Evolutionary conservation across 345 rosid genomes (phyloP), one percentile per base, ranked within the genome.

Genomic region (Brassica carinata): DNA sequence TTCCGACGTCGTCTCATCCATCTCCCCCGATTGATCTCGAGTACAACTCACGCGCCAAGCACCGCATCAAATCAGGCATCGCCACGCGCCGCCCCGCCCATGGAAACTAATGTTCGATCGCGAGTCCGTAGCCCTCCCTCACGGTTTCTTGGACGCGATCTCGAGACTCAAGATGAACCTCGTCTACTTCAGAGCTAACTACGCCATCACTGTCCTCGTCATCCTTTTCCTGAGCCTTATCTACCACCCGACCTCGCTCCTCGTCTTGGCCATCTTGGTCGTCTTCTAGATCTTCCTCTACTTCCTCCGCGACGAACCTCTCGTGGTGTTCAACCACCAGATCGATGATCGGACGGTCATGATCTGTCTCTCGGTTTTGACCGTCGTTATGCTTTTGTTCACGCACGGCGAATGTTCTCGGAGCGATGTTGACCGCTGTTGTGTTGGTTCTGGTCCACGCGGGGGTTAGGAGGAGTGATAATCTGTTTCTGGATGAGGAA

Each of bases 161-260:
- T 13, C 86, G 9, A 79, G 98, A 11, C 55, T 88, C 8, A 85
- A 75, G 29, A 81, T 85, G 13, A 94, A 94, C 76, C 55, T 73
- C 15, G 80, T 53, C 67, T 91, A 78, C 74, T 94, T 94, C 83
- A 84, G 89, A 61, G 84, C 87, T 40, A 94, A 94, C 82, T 91
- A 94, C 87, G 86, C 89, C 23, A 77, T 94, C 33, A 73, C 86
- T 8, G 77, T 83, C 7, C 93, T 92, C 29, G 1, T 83, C 2
- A 73, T 94, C 53, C 83, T 94, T 59, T 94, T 92, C 83, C 29
- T 94, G 8, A 89, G 93, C 79, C 87, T 94, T 0, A 45, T 94
- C 0, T 94, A 92, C 85, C 93, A 94, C 43, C 97, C 98, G 36
- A 81, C 90, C 18, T 92, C 98, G 64, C 79, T 94, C 15, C 85